Conservation (phyloP, 2,329 filamentous ascomycete species). For the Aspergillus sp. region DNA sequence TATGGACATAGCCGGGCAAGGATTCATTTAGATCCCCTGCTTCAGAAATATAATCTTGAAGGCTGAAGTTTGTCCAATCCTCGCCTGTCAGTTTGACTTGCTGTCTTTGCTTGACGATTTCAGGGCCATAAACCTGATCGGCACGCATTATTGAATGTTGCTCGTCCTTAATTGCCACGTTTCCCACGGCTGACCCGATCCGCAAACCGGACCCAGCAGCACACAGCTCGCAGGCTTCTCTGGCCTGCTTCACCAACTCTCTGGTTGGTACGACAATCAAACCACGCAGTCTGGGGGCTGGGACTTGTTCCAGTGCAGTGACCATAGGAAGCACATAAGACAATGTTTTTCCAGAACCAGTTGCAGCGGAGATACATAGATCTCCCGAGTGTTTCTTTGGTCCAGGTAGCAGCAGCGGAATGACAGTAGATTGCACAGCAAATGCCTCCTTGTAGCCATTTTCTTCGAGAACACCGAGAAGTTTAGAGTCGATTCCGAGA, state of each 20-base stretch:
- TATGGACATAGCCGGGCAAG: slow-evolving; percentile 59
- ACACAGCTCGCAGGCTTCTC: slow-evolving; percentile 71
- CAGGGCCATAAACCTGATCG: slow-evolving; percentile 65
- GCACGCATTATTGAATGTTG: slow-evolving; percentile 59
- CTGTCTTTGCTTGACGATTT: slow-evolving; percentile 48
- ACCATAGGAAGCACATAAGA: slow-evolving; percentile 86
- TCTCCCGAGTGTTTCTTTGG: slow-evolving; percentile 64
- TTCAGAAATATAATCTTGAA: slow-evolving; percentile 42
- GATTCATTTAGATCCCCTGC: slow-evolving; percentile 33
- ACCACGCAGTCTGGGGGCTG: slow-evolving; percentile 65
- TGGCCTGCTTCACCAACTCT: slow-evolving; percentile 82
- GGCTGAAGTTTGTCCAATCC: slow-evolving; percentile 44
- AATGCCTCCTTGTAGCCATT: slow-evolving; percentile 69
- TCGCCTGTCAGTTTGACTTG: slow-evolving; percentile 38
- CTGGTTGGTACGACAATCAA: slow-evolving; percentile 86
- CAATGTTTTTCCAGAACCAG: slow-evolving; percentile 91
- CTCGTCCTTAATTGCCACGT: slow-evolving; percentile 65
- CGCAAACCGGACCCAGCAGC: slow-evolving; percentile 67
- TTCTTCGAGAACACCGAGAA: slow-evolving; percentile 59
- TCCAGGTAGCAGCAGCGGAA: slow-evolving; percentile 72
- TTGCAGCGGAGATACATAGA: slow-evolving; percentile 84
- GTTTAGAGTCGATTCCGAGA: slow-evolving; percentile 58
- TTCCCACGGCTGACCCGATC: slow-evolving; percentile 78
- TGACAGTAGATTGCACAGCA: slow-evolving; percentile 72
- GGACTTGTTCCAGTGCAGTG: slow-evolving; percentile 63